Conservation (phyloP, 768 basidiomycete genomes). For the Russula ochroleuca region DNA sequence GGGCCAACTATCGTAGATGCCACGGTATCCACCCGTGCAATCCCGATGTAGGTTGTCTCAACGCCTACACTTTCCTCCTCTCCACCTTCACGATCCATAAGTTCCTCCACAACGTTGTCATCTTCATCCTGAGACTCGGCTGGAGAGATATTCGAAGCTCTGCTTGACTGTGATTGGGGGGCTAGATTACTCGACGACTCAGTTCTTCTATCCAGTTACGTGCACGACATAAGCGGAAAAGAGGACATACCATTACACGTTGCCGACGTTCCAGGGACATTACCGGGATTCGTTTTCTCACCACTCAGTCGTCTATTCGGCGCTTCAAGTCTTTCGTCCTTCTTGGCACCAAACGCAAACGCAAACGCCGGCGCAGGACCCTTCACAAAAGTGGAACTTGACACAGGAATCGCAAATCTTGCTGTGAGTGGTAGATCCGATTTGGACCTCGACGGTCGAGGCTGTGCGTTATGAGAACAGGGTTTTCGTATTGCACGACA, state of each 20-base stretch:
- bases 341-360: neutral
- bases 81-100: neutral
- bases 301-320: neutral
- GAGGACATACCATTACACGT: neutral
- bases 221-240: neutral
- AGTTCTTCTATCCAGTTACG: neutral
- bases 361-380: neutral
- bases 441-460: conserved; percentile 1
- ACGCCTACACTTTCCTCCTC: neutral
- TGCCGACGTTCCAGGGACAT: neutral
- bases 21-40: neutral
- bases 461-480: conserved; percentile 11
- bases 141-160: neutral
- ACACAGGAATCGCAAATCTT: neutral
- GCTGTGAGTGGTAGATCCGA: neutral
- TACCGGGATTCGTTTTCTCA: neutral
- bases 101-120: conserved; percentile 12
- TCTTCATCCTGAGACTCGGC: conserved; percentile 9
- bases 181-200: neutral
- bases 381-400: neutral
- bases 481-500: conserved; percentile 14
- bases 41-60: neutral
- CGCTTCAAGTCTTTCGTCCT: neutral
- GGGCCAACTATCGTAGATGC: neutral
- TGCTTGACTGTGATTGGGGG: neutral